Conservation (phyloP, 805 yeast genomes). For the Torulaspora microellipsoides region DNA sequence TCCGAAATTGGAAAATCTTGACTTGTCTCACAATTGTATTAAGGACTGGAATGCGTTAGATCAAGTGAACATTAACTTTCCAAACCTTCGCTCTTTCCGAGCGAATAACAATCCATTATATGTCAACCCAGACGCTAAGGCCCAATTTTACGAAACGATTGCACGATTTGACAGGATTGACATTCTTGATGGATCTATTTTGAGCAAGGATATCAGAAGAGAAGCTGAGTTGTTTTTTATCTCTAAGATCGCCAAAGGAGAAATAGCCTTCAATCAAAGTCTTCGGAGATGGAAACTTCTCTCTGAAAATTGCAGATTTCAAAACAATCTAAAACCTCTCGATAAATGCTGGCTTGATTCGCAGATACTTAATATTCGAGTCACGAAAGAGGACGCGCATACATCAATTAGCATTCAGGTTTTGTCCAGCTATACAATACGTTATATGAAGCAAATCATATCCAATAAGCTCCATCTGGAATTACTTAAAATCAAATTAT, state of each 20-base stretch:
- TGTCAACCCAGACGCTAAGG: conserved; percentile 23
- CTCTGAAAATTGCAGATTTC: conserved; percentile 34
- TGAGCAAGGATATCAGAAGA: conserved; percentile 44
- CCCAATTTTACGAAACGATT: conserved; percentile 36
- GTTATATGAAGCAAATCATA: conserved; percentile 25
- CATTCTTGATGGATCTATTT: conserved; percentile 54
- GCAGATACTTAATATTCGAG: conserved; percentile 9
- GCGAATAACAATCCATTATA: conserved; percentile 52
- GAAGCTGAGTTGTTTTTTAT: conserved; percentile 70
- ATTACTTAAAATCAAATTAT: conserved; percentile 11
- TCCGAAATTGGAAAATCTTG: conserved; percentile 33
- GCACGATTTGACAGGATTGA: conserved; percentile 41
- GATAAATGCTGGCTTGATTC: conserved; percentile 13
- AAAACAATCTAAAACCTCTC: conserved; percentile 5
- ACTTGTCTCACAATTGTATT: conserved; percentile 50
- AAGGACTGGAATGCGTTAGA: conserved; percentile 48
- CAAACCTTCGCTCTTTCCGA: conserved; percentile 43
- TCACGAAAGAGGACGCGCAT: conserved; percentile 6
- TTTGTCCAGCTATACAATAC: conserved; percentile 17
- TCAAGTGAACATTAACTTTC: conserved; percentile 35
- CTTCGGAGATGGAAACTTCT: conserved; percentile 41
- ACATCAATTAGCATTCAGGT: conserved; percentile 4
- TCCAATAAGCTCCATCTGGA: conserved; percentile 5
- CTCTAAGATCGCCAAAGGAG: conserved; percentile 39
- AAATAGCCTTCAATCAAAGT: conserved; percentile 24